Evolutionary conservation across 2,329 filamentous ascomycete genomes (phyloP).

Genomic region (Monilinia polystroma): DNA sequence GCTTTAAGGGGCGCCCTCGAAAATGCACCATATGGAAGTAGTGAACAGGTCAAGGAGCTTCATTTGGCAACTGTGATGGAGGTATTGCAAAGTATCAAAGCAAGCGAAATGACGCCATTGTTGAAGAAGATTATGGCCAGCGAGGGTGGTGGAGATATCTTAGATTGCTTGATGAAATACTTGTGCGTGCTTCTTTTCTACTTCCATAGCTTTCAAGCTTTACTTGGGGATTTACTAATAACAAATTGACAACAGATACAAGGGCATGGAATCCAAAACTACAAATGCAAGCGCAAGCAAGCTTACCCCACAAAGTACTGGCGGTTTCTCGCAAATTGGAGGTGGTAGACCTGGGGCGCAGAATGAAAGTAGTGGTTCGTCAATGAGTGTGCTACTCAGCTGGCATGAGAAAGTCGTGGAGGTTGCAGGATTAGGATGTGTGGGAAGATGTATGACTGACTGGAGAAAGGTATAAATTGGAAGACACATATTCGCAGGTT

Average conservation of each 20-base stretch:
- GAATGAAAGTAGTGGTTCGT: conserved; percentile 72
- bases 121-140: conserved; percentile 76
- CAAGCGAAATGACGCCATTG: conserved; percentile 90
- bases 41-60: conserved; percentile 66
- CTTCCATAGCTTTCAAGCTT: background rate
- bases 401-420: conserved; percentile 99
- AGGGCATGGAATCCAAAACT: conserved; percentile 68
- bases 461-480: conserved; percentile 76
- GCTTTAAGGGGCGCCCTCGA: conserved; percentile 82
- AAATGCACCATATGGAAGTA: conserved; percentile 72
- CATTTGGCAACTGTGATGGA: conserved; percentile 88
- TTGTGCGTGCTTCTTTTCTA: conserved; percentile 58
- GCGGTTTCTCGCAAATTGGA: conserved; percentile 74
- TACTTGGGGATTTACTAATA: conserved; percentile 1
- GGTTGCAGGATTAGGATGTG: conserved; percentile 84
- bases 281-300: conserved; percentile 41
- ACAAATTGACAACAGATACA: conserved; percentile 60
- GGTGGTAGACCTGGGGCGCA: conserved; percentile 50
- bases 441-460: conserved; percentile 94
- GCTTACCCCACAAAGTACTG: conserved; percentile 74
- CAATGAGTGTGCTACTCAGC: conserved; percentile 94
- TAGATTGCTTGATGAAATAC: conserved; percentile 98
- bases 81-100: conserved; percentile 93
- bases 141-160: conserved; percentile 76
- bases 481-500: background rate